These are phyloP conservation scores for Thelonectria olida DNA, from an alignment of 2,329 filamentous ascomycete genomes.

Conservation along the genomic window DNA sequence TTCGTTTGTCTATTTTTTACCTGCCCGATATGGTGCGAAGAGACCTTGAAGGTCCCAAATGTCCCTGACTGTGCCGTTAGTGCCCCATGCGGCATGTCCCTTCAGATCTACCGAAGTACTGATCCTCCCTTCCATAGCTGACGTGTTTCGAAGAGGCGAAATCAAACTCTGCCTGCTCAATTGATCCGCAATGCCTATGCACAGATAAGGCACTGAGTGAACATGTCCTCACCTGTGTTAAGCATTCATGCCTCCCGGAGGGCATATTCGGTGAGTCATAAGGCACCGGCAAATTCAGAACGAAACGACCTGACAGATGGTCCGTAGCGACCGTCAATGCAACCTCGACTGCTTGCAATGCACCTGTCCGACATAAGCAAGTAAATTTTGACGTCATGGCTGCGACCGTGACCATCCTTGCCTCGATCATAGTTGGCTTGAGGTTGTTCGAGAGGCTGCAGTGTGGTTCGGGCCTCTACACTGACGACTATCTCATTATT, in stretches of 20 bases:
- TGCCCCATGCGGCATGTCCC: background rate
- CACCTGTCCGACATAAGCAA: conserved; percentile 1
- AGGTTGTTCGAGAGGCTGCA: conserved; percentile 3
- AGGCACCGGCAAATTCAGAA: no score
- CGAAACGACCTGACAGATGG: background rate
- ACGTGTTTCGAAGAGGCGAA: background rate
- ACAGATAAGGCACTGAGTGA: background rate
- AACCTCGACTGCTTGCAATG: background rate
- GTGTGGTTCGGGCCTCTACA: background rate
- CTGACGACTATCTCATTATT: conserved; percentile 7
- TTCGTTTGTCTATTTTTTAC: background rate
- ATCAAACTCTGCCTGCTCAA: background rate
- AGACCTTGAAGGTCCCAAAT: background rate
- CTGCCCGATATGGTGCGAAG: background rate
- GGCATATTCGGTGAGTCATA: no score
- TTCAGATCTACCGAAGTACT: background rate
- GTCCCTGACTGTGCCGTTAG: background rate
- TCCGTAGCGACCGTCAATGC: conserved; percentile 4
- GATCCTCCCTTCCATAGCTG: background rate
- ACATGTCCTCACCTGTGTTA: background rate
- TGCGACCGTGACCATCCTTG: background rate
- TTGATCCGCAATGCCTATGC: background rate
- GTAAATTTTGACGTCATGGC: background rate
- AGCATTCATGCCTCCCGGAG: background rate
- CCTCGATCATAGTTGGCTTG: background rate